Evolutionary conservation across 2,329 filamentous ascomycete species (phyloP).

Genomic region (Lachnellula cervina): DNA sequence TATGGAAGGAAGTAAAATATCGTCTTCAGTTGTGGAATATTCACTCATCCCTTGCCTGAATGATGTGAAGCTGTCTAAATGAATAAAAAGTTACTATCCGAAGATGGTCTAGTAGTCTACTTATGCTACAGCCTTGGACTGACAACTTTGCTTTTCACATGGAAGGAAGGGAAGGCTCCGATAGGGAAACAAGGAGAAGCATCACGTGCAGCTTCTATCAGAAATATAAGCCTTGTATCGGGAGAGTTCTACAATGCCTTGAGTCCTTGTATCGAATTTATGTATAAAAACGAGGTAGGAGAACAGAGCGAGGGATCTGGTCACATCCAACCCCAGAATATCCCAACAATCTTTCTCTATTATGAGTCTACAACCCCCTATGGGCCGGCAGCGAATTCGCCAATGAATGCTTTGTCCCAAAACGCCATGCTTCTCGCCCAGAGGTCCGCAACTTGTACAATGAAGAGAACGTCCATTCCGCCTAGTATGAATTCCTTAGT

Average conservation of each 20-base stretch:
- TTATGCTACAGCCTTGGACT: background rate
- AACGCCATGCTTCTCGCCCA: constrained; percentile 26
- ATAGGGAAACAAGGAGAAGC: background rate
- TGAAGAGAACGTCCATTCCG: background rate
- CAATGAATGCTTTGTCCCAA: constrained; percentile 6
- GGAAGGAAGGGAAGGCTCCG: background rate
- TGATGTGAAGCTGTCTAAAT: no score
- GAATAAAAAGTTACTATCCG: no score
- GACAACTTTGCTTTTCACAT: background rate
- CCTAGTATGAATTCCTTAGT: constrained; percentile 3
- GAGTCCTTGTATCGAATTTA: background rate
- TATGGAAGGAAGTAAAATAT: background rate
- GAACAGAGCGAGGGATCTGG: background rate
- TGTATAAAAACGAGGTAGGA: background rate
- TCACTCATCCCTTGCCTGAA: no score
- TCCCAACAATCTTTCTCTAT: background rate
- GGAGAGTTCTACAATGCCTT: background rate
- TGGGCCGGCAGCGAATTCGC: background rate
- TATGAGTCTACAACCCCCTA: background rate
- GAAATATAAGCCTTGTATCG: background rate
- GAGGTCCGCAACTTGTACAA: constrained; percentile 17
- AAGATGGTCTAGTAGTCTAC: no score
- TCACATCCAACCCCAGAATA: background rate
- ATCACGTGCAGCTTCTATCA: background rate
- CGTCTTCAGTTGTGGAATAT: background rate